phyloP scores from a whole-genome alignment of 305 asterid species.

The Fraxinus greggii region DNA sequence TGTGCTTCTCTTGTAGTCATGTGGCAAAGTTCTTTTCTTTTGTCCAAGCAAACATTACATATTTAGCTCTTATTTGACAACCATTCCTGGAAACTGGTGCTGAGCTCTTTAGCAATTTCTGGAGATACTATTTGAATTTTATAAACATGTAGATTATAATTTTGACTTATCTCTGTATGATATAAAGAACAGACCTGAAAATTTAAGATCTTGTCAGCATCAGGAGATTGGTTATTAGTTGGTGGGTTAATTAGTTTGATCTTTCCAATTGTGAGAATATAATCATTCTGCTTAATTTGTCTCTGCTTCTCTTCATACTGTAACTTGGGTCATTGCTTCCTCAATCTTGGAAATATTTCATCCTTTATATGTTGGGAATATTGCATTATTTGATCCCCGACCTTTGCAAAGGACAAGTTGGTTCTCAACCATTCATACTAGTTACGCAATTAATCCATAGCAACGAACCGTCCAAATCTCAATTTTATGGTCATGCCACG shows the following conservation, averaged over 20 bases:
- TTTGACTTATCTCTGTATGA: not conserved
- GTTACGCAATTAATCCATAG: not conserved
- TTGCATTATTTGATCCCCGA: not conserved
- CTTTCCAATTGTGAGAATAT: not conserved
- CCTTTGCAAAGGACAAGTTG: not conserved
- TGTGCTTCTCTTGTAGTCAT: not conserved
- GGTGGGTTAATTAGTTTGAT: not conserved
- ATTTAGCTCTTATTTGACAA: not conserved
- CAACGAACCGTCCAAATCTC: not conserved
- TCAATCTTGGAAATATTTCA: not conserved
- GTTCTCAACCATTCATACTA: not conserved
- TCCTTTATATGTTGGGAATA: not conserved
- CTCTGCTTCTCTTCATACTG: not conserved
- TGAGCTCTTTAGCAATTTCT: not conserved
- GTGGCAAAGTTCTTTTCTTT: not conserved
- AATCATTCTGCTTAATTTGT: not conserved
- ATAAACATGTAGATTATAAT: not conserved
- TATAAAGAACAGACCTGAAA: not conserved
- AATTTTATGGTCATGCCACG: not conserved
- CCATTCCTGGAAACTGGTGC: not conserved
- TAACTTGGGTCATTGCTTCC: not conserved
- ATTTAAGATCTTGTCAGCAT: not conserved
- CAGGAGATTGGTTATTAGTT: not conserved
- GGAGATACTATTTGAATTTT: not conserved
- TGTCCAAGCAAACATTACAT: not conserved